Evolutionary conservation across 805 yeast species (phyloP), one percentile per base, ranked within the genome.

Genomic region (Wickerhamiella lipophila): DNA sequence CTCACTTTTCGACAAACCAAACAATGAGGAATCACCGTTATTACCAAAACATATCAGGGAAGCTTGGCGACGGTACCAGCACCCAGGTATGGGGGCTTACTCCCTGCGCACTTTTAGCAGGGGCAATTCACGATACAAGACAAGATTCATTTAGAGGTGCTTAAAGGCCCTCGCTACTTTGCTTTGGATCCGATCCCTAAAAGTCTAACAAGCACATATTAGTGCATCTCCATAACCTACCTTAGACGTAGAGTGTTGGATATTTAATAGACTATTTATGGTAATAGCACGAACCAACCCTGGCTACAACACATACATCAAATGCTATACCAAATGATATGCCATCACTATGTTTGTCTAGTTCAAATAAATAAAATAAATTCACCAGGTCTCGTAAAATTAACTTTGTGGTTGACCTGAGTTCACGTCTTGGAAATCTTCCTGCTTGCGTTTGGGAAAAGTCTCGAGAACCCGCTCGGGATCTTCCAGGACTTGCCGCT

Each of bases 41-140:
- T 42, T 53, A 7, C 58, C 61, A 2, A 52, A 45, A 23, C 61
- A 58, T 36, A 41, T 58, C 22, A 48, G 60, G 1, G 58, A 57
- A 2, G 61, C 61, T 0, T 58, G 53, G 38, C 48, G 50, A 8
- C 49, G 51, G 34, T 56, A 44, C 46, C 58, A 58, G 49, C 46
- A 45, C 25, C 60, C 60, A 0, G 42, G 52, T 2, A 8, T 34
- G n/a, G 26, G 44, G 32, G 45, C 46, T 4, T 34, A 39, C 32
- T 56, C 60, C 0, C 23, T 56, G 52, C 50, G 54, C 4, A 34
- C 48, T 4, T 50, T 53, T 51, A 49, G 47, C 5, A 50, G 59
- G 9, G 59, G 58, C 2, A 51, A 53, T 3, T 12, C 47, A 9
- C 38, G 53, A 15, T 52, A 50, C 47, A 38, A 41, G 5, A 36